phyloP scores from a whole-genome alignment of 805 yeast genomes.

The Saccharomyces cerevisiae region DNA sequence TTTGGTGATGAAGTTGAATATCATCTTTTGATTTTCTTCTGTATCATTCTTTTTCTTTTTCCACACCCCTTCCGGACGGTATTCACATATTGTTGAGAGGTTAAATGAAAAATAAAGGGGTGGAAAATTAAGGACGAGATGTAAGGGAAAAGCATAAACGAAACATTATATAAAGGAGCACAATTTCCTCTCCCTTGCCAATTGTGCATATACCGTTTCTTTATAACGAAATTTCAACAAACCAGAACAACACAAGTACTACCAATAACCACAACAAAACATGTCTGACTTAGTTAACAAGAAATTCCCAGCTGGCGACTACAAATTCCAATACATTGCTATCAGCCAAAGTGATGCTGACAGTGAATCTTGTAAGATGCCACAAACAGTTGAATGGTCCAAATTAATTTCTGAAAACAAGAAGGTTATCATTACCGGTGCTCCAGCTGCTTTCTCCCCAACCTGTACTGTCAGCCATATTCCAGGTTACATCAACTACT shows the following conservation, averaged over 20 bases:
- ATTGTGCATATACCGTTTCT: conserved; percentile 1
- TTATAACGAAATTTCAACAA: background rate
- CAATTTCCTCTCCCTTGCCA: background rate
- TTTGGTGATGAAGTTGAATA: background rate
- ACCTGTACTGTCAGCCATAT: conserved; percentile 66
- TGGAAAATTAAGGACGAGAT: background rate
- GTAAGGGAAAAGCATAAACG: background rate
- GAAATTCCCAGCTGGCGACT: conserved; percentile 18
- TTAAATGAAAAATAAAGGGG: background rate
- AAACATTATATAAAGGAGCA: background rate
- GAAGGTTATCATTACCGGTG: conserved; percentile 62
- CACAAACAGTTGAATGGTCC: conserved; percentile 21
- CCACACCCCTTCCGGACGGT: background rate
- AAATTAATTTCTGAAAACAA: conserved; percentile 32
- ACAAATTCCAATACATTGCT: conserved; percentile 28
- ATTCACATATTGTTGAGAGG: background rate
- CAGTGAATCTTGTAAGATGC: conserved; percentile 23
- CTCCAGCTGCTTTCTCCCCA: conserved; percentile 86
- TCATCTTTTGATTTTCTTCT: background rate
- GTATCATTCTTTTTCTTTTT: background rate
- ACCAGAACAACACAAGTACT: background rate
- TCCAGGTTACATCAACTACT: conserved; percentile 52
- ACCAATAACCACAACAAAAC: conserved; percentile 1
- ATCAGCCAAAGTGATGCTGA: conserved; percentile 21
- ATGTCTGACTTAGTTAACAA: conserved; percentile 20